Conservation (phyloP, 352 stramenopile genomes). For the Pseudoperonospora humuli region DNA sequence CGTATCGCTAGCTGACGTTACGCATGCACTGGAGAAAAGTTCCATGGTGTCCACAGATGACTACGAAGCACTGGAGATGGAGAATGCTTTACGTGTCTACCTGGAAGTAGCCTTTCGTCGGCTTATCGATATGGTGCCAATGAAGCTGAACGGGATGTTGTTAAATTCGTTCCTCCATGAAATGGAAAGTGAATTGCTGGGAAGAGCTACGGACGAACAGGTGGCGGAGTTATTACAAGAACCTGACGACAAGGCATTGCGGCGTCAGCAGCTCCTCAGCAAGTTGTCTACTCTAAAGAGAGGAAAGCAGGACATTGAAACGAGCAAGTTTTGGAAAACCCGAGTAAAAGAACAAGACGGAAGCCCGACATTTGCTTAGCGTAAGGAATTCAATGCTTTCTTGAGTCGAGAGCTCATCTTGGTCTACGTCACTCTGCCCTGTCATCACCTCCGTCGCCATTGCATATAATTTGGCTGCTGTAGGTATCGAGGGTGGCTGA, state of each 20-base stretch:
- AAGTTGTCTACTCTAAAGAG: slow-evolving; percentile 14
- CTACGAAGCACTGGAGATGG: slow-evolving; percentile 30
- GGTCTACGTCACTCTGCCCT: too few species aligned
- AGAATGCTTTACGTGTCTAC: slow-evolving; percentile 28
- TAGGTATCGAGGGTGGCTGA: too few species aligned
- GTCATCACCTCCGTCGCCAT: too few species aligned
- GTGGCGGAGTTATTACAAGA: slow-evolving; percentile 30
- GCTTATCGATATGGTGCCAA: slow-evolving; percentile 31
- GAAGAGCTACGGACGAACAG: slow-evolving; percentile 23
- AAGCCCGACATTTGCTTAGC: too few species aligned
- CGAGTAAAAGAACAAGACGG: too few species aligned
- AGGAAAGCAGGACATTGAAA: slow-evolving; percentile 20
- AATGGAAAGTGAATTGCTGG: slow-evolving; percentile 25
- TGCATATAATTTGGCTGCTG: too few species aligned
- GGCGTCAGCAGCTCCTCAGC: slow-evolving; percentile 13
- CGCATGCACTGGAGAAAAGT: slow-evolving; percentile 6
- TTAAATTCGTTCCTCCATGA: slow-evolving; percentile 21
- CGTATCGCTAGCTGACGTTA: slow-evolving; percentile 12
- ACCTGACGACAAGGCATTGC: slow-evolving; percentile 1
- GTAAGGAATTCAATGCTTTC: too few species aligned
- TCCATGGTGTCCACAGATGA: slow-evolving; percentile 19
- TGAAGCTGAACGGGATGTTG: slow-evolving; percentile 30
- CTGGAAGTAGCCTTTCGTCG: slow-evolving; percentile 26
- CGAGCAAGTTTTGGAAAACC: neutral
- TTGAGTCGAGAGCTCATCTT: too few species aligned